These are phyloP conservation scores for Colletotrichum destructivum DNA, from an alignment of 2,329 filamentous ascomycete species.

Conservation along the genomic window DNA sequence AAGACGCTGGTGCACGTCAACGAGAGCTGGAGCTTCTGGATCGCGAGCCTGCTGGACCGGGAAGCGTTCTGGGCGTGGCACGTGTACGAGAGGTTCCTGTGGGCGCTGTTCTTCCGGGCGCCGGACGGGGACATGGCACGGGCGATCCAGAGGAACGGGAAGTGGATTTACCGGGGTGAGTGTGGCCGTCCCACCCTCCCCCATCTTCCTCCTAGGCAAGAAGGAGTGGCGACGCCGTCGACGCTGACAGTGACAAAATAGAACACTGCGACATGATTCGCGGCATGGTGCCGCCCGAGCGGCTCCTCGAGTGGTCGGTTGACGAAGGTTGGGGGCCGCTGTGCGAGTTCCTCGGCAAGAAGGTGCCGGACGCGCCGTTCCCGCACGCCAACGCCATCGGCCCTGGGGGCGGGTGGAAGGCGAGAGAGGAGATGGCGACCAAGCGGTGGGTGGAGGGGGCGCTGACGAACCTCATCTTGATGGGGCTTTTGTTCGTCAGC, in stretches of 20 bases:
- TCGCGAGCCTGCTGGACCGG: constrained; percentile 47
- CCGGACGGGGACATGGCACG: constrained; percentile 48
- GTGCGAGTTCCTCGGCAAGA: constrained; percentile 56
- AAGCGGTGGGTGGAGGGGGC: constrained; percentile 40
- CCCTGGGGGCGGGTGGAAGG: constrained; percentile 23
- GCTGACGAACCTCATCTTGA: constrained; percentile 30
- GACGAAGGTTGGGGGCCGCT: constrained; percentile 59
- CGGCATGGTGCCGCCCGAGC: constrained; percentile 48
- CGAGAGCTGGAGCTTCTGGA: constrained; percentile 49
- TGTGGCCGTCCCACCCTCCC: background rate
- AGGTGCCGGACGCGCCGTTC: constrained; percentile 52
- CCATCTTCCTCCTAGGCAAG: background rate
- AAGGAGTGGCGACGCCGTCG: background rate
- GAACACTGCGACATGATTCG: constrained; percentile 53
- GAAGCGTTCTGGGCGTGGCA: constrained; percentile 54
- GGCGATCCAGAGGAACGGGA: constrained; percentile 48
- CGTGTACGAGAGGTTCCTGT: constrained; percentile 49
- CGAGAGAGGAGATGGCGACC: constrained; percentile 36
- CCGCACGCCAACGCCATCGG: constrained; percentile 51
- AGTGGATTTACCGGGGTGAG: constrained; percentile 46
- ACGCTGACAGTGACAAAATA: constrained; percentile 15
- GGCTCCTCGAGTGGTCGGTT: constrained; percentile 54
- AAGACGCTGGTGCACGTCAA: constrained; percentile 46
- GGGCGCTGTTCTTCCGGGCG: constrained; percentile 49
- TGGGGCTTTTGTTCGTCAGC: constrained; percentile 16